A percentile compares a stretch with the other conserved stretches of the same genome.
phyloP scores from a whole-genome alignment of 345 rosid genomes.

The Gossypium australe region DNA sequence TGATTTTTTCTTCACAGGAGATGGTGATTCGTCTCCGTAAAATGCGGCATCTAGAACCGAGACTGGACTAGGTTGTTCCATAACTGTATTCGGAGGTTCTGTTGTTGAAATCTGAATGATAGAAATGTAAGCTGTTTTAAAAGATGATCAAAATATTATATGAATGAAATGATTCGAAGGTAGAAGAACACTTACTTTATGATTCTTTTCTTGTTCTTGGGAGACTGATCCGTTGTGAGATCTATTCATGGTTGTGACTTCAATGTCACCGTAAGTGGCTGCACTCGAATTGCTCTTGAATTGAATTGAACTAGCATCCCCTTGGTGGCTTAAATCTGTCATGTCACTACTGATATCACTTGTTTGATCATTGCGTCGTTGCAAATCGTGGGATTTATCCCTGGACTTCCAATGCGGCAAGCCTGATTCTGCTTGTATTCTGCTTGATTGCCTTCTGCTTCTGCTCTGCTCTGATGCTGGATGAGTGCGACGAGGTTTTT shows the following conservation, averaged over 20 bases:
- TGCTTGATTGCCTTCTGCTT: conserved; percentile 38
- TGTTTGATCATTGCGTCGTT: conserved; percentile 35
- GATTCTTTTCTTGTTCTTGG: conserved; percentile 33
- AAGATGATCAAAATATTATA: conserved; percentile 10
- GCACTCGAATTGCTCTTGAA: conserved; percentile 51
- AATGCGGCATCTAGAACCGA: conserved; percentile 83
- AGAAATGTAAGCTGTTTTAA: conserved; percentile 24
- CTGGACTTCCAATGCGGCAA: conserved; percentile 35
- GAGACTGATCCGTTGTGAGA: conserved; percentile 25
- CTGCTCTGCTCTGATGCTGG: conserved; percentile 43
- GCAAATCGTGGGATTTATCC: conserved; percentile 30
- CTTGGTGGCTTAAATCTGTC: conserved; percentile 42
- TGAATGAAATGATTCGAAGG: conserved; percentile 15
- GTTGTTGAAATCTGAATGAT: conserved; percentile 40
- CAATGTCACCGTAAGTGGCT: conserved; percentile 50
- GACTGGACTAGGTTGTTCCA: conserved; percentile 90
- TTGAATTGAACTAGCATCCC: conserved; percentile 33
- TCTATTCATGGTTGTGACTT: conserved; percentile 56
- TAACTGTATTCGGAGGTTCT: conserved; percentile 34
- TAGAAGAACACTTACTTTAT: conserved; percentile 36
- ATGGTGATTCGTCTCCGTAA: conserved; percentile 71
- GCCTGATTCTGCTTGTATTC: conserved; percentile 41
- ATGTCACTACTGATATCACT: conserved; percentile 41
- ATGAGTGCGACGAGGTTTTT: conserved; percentile 3
- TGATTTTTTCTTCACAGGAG: conserved; percentile 74